phyloP scores from a whole-genome alignment of 2,329 filamentous ascomycete species.

The Fusarium poae region DNA sequence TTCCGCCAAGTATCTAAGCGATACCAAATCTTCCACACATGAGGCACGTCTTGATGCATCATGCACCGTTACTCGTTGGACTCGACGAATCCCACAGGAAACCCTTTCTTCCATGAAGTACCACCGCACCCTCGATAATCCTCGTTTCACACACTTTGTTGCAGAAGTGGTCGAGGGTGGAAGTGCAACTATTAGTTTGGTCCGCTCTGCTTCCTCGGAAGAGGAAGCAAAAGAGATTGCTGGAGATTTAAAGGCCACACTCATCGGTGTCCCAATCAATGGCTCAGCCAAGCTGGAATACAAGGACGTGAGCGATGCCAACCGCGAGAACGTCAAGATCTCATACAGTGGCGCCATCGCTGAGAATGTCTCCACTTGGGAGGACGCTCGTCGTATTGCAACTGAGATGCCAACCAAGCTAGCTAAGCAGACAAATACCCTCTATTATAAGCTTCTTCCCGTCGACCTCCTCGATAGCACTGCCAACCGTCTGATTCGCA shows the following conservation, averaged over 20 bases:
- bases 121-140: conserved; percentile 1
- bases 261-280: conserved; percentile 1
- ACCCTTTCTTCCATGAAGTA: conserved; percentile 8
- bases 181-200: conserved; percentile 7
- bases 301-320: neutral
- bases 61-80: conserved; percentile 9
- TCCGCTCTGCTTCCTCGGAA: conserved; percentile 2
- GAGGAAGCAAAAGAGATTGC: conserved; percentile 3
- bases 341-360: conserved; percentile 9
- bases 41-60: conserved; percentile 9
- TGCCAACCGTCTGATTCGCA: conserved; percentile 3
- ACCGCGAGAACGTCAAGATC: conserved; percentile 8
- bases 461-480: conserved; percentile 3
- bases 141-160: conserved; percentile 8
- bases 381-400: conserved; percentile 8
- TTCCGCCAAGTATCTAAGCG: conserved; percentile 7
- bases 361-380: conserved; percentile 6
- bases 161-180: conserved; percentile 7
- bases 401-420: conserved; percentile 1
- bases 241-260: conserved; percentile 2
- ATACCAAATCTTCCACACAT: conserved; percentile 6
- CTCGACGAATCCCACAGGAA: conserved; percentile 7
- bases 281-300: conserved; percentile 6
- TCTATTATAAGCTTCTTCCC: conserved; percentile 3
- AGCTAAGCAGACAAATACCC: conserved; percentile 8